Percentiles rank a stretch among this genome's conserved stretches.
Evolutionary conservation across 192 early-diverging fungal species (phyloP).

Genomic region (Backusella australiensis): DNA sequence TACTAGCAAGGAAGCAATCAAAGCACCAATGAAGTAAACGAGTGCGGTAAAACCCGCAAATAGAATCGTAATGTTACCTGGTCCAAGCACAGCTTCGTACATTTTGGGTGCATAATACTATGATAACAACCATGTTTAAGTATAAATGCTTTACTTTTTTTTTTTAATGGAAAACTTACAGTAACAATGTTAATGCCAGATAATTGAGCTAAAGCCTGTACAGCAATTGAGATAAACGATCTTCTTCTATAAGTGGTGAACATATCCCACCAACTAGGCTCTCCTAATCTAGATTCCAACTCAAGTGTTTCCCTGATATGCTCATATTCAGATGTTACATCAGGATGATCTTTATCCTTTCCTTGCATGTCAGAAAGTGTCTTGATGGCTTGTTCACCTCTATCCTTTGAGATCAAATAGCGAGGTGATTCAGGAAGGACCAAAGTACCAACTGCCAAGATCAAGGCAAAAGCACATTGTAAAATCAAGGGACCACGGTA

Average conservation of each 20-base stretch:
- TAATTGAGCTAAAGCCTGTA: conserved; percentile 22
- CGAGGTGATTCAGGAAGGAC: conserved; percentile 86
- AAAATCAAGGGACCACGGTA: conserved; percentile 82
- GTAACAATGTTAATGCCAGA: conserved; percentile 20
- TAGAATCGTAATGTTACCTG: not conserved
- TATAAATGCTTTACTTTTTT: not conserved
- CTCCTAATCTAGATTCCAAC: conserved; percentile 37
- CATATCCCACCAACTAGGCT: conserved; percentile 37
- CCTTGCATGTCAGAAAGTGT: conserved; percentile 42
- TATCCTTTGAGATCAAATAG: conserved; percentile 67
- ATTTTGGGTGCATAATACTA: conserved; percentile 30
- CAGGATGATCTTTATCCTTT: conserved; percentile 29
- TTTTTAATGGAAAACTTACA: not conserved
- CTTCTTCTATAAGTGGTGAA: conserved; percentile 27
- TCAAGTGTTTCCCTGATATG: conserved; percentile 56
- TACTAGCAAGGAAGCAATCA: conserved; percentile 10
- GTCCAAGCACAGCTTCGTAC: conserved; percentile 20
- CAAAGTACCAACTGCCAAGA: conserved; percentile 63
- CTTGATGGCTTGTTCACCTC: conserved; percentile 57
- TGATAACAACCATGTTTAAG: not conserved
- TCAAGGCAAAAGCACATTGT: conserved; percentile 74
- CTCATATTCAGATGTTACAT: conserved; percentile 57
- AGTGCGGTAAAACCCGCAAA: conserved; percentile 20
- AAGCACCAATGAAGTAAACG: conserved; percentile 15
- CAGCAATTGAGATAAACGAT: conserved; percentile 22